Percentiles rank a stretch among this genome's conserved stretches.
phyloP scores from a whole-genome alignment of 768 basidiomycete genomes.

The Collybia sp. region DNA sequence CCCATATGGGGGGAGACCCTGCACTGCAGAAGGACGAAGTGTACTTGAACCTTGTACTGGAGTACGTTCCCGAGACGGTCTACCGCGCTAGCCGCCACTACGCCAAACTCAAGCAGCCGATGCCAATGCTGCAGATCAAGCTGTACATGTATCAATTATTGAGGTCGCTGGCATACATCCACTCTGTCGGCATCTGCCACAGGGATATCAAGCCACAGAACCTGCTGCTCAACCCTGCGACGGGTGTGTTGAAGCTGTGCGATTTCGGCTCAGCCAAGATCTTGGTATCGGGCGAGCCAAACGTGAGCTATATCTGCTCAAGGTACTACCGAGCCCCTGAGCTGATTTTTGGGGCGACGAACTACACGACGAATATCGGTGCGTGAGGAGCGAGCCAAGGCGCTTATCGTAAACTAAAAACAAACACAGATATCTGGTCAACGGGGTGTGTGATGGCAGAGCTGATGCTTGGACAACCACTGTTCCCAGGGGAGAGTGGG shows the following conservation, averaged over 20 bases:
- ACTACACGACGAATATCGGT: conserved; percentile 99
- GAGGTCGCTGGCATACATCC: conserved; percentile 97
- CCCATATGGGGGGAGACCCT: too few species aligned
- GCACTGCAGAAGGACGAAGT: conserved; percentile 92
- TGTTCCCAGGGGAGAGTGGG: conserved; percentile 98
- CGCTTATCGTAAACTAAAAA: too few species aligned
- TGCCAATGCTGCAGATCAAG: conserved; percentile 99
- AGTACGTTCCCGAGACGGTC: conserved; percentile 99
- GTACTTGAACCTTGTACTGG: conserved; percentile 97
- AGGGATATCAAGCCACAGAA: conserved; percentile 99
- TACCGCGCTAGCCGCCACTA: conserved; percentile 99
- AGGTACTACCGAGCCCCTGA: conserved; percentile 99
- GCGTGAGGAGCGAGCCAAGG: conserved; percentile 20
- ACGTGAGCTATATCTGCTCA: conserved; percentile 99
- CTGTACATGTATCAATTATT: conserved; percentile 99
- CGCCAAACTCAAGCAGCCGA: conserved; percentile 98
- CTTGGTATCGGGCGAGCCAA: conserved; percentile 94
- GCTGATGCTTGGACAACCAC: conserved; percentile 96
- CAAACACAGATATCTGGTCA: conserved; percentile 92
- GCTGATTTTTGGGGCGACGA: conserved; percentile 98
- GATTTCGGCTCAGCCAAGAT: conserved; percentile 99
- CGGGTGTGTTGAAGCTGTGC: conserved; percentile 95
- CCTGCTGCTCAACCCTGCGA: conserved; percentile 92
- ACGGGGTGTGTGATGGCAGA: conserved; percentile 99
- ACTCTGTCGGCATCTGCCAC: conserved; percentile 99